Evolutionary conservation across 352 stramenopile genomes (phyloP).

Genomic region (Phytophthora capsici): DNA sequence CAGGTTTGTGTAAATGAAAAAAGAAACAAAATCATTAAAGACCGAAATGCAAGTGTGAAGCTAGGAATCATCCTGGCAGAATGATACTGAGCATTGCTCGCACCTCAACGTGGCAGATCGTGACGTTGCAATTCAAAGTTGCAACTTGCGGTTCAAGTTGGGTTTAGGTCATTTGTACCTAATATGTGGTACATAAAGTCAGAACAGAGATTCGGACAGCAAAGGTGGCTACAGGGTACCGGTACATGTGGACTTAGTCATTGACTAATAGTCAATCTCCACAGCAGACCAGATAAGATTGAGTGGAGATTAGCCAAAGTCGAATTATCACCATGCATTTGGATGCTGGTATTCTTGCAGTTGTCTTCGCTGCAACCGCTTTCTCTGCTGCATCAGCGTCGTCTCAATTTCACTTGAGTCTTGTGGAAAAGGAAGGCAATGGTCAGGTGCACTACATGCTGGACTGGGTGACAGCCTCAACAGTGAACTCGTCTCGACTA

Average conservation of each 20-base stretch:
- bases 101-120: neutral
- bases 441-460: conserved; percentile 64
- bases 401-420: conserved; percentile 74
- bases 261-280: conserved; percentile 13
- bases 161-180: neutral
- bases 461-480: conserved; percentile 67
- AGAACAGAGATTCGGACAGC: conserved; percentile 26
- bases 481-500: conserved; percentile 42
- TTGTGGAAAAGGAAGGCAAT: conserved; percentile 43
- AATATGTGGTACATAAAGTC: neutral
- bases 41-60: conserved; percentile 24
- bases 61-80: neutral
- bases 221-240: neutral
- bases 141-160: neutral
- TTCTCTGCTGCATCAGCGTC: conserved; percentile 21
- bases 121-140: too few species aligned
- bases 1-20: conserved; percentile 40
- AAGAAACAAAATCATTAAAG: conserved; percentile 36
- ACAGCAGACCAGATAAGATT: conserved; percentile 9
- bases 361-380: neutral
- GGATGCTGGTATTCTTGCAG: neutral
- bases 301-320: neutral
- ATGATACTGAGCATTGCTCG: too few species aligned
- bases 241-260: too few species aligned
- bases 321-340: conserved; percentile 6